A percentile compares a stretch with the other conserved stretches of the same genome.
Evolutionary conservation across 108 stramenopile genomes (phyloP).

Genomic region (Nitzschia inconspicua): DNA sequence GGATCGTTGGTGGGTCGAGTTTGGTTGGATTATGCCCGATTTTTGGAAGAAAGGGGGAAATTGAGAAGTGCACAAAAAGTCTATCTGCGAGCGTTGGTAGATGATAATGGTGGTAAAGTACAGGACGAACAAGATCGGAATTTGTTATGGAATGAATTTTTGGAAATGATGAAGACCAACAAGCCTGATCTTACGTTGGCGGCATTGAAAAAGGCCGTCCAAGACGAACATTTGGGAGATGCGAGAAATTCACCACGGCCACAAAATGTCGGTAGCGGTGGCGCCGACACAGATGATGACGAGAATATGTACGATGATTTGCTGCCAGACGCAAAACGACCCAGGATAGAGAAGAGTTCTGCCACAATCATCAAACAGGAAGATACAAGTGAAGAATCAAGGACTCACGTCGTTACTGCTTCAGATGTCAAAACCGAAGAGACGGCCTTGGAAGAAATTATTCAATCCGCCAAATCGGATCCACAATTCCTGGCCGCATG

Average conservation of each 20-base stretch:
- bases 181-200: slow-evolving; percentile 66
- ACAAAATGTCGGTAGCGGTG: background rate
- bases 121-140: slow-evolving; percentile 59
- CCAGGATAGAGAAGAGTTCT: slow-evolving; percentile 21
- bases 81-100: slow-evolving; percentile 72
- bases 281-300: background rate
- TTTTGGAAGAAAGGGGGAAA: slow-evolving; percentile 68
- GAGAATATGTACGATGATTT: background rate
- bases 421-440: slow-evolving; percentile 58
- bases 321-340: slow-evolving; percentile 55
- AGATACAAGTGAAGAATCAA: slow-evolving; percentile 2
- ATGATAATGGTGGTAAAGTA: slow-evolving; percentile 43
- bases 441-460: slow-evolving; percentile 33
- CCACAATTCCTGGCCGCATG: slow-evolving; percentile 80
- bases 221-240: slow-evolving; percentile 37
- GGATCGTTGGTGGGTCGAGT: slow-evolving; percentile 56
- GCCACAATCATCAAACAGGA: background rate
- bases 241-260: background rate
- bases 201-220: slow-evolving; percentile 58
- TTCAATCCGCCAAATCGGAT: slow-evolving; percentile 44
- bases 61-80: slow-evolving; percentile 69
- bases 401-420: slow-evolving; percentile 52
- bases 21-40: slow-evolving; percentile 78
- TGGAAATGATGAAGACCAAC: slow-evolving; percentile 61
- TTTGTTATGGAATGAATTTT: slow-evolving; percentile 77